These are phyloP conservation scores for Penicillium paneum DNA, from an alignment of 2,329 filamentous ascomycete genomes.

Conservation along the genomic window DNA sequence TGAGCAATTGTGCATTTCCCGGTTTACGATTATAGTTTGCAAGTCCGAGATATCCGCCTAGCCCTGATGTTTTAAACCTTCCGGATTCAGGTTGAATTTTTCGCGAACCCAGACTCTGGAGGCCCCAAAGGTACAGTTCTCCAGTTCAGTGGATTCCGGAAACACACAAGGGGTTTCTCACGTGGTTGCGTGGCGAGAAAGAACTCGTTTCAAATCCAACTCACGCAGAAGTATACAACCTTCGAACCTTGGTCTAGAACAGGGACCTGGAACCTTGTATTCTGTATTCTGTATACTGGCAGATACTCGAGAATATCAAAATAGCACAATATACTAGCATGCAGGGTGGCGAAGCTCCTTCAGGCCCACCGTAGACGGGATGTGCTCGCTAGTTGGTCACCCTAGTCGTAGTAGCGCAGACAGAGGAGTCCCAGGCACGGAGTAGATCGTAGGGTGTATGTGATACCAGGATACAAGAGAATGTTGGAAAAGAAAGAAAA, in stretches of 20 bases:
- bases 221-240: neutral
- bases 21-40: neutral
- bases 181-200: neutral
- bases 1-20: neutral
- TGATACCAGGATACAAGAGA: constrained; percentile 9
- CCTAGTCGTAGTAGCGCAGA: constrained; percentile 20
- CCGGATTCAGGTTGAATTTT: neutral
- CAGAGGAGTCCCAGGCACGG: constrained; percentile 13
- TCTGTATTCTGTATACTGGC: neutral
- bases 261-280: neutral
- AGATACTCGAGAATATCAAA: neutral
- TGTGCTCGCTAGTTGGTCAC: constrained; percentile 9
- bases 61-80: neutral
- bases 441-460: neutral
- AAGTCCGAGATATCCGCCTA: neutral
- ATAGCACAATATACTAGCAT: neutral
- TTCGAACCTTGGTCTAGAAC: neutral
- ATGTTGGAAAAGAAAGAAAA: neutral
- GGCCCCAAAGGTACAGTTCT: neutral
- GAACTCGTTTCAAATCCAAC: neutral
- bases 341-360: constrained; percentile 3
- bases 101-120: neutral
- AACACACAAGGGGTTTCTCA: neutral
- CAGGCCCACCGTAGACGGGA: neutral
- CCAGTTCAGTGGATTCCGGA: neutral